Base-by-base conservation (phyloP, 192 early-diverging fungal genomes). In the Linnemannia hyalina region DNA sequence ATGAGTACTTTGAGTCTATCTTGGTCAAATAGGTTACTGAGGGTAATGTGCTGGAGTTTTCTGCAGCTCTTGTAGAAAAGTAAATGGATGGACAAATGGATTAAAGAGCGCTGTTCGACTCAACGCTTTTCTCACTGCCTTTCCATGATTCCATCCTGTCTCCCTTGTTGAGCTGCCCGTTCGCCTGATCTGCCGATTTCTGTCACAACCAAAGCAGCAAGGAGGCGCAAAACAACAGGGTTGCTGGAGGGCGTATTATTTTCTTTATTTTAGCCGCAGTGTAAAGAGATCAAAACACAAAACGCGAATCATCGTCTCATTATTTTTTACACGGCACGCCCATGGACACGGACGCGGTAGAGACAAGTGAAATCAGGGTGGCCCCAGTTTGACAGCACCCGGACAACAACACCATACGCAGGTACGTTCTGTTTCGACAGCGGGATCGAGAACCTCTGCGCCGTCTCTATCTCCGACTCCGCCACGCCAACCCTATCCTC, bases 301-400 rank as follows among this genome's bases (percentile, higher is more conserved):
- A 40, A 40, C 38, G 38, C 38, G 38, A 40, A 4, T 3, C 38
- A 40, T 6, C 0, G 5, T 52, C 49, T 52, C 20, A 22, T 40
- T 40, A n/a, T 40, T 40, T 40, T 20, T 55, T 20, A 68, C 69
- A 70, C 72, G 20, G 77, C 63, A 18, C 74, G 36, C 6, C 92
- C 95, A 79, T 96, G 95, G 44, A 94, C 92, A 57, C 93, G 92
- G 49, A 95, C 90, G 52, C 95, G 91, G 80, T 96, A 96, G 36
- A 96, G 68, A 72, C 94, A 95, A 15, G 95, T 95, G 75, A 93
- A 92, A 6, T 90, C 83, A 32, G 90, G 88, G 70, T 95, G 89
- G 0, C 95, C 95, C 93, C 94, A 95, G 89, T 96, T 96, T 40
- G 89, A 90, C 10, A 82, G 82, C 55, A 96, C 70, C 18, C 89